These are phyloP conservation scores for Canavalia ensiformis DNA, from an alignment of 306 rosid genomes.

Conservation along the genomic window DNA sequence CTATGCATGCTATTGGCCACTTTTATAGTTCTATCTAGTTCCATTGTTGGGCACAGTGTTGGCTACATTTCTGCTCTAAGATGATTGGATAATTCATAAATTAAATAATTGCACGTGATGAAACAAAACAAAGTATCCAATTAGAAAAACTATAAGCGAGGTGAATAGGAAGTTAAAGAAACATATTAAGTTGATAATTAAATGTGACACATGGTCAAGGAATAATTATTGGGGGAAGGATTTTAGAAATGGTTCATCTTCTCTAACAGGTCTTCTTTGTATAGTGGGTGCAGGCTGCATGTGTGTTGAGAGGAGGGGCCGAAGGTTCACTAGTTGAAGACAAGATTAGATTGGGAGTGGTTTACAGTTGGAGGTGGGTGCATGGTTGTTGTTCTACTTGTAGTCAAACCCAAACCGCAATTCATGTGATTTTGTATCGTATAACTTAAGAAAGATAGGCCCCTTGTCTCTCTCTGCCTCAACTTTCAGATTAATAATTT, in stretches of 20 bases:
- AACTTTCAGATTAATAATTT: slow-evolving; percentile 5
- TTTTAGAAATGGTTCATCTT: not conserved
- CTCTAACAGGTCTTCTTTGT: not conserved
- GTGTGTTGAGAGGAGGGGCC: slow-evolving; percentile 4
- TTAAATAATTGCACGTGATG: not conserved
- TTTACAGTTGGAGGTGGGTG: slow-evolving; percentile 33
- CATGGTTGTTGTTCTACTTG: slow-evolving; percentile 9
- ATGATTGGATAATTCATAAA: not conserved
- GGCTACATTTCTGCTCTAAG: not conserved
- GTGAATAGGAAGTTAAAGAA: not conserved
- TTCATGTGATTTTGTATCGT: slow-evolving; percentile 45
- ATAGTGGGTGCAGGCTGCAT: too few species aligned
- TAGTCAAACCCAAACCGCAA: slow-evolving; percentile 25
- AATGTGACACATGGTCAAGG: not conserved
- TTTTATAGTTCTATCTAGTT: slow-evolving; percentile 15
- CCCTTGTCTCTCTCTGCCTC: slow-evolving; percentile 8
- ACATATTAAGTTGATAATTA: not conserved
- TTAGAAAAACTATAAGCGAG: not conserved
- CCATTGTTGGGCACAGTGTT: slow-evolving; percentile 4
- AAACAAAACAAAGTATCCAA: not conserved
- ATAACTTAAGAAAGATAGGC: slow-evolving; percentile 34
- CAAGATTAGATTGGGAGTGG: slow-evolving; percentile 15
- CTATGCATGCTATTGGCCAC: slow-evolving; percentile 28
- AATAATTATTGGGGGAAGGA: not conserved
- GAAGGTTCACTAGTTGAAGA: not conserved